These are phyloP conservation scores for Penicillium samsonianum DNA, from an alignment of 495 filamentous ascomycete genomes.

Conservation along the genomic window DNA sequence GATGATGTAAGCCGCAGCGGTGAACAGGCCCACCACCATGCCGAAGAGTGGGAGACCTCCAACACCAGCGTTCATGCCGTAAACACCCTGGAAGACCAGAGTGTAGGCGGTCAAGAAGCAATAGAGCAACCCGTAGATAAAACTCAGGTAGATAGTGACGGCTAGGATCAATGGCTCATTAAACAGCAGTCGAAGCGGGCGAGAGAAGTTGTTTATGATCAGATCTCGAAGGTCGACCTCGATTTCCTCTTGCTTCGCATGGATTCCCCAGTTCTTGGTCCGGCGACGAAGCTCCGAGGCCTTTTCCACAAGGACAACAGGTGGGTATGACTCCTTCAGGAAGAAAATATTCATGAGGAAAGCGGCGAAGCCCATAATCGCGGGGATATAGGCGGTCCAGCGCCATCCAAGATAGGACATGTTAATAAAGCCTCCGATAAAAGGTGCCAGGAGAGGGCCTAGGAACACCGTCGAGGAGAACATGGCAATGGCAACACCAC, in stretches of 20 bases:
- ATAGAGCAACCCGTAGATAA: slow-evolving; percentile 48
- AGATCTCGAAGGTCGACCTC: slow-evolving; percentile 76
- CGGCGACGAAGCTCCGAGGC: slow-evolving; percentile 76
- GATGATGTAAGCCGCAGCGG: slow-evolving; percentile 38
- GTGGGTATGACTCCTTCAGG: slow-evolving; percentile 82
- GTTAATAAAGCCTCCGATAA: slow-evolving; percentile 76
- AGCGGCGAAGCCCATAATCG: slow-evolving; percentile 77
- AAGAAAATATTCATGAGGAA: slow-evolving; percentile 72
- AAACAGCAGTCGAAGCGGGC: slow-evolving; percentile 31
- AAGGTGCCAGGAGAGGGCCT: slow-evolving; percentile 80
- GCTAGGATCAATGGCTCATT: slow-evolving; percentile 33
- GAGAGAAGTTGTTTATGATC: slow-evolving; percentile 38
- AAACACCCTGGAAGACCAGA: slow-evolving; percentile 41
- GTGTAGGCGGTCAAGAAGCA: slow-evolving; percentile 49
- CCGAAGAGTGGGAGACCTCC: slow-evolving; percentile 46
- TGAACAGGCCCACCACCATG: slow-evolving; percentile 44
- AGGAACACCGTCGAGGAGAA: slow-evolving; percentile 85
- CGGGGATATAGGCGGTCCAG: slow-evolving; percentile 77
- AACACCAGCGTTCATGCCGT: slow-evolving; percentile 42
- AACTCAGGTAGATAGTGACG: slow-evolving; percentile 35
- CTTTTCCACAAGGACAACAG: slow-evolving; percentile 75
- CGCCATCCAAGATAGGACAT: slow-evolving; percentile 68
- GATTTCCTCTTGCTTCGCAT: slow-evolving; percentile 92
- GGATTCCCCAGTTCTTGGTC: slow-evolving; percentile 91
- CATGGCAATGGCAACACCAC: slow-evolving; percentile 67